A percentile compares a stretch with the other conserved stretches of the same genome.
Evolutionary conservation across 2,329 filamentous ascomycete genomes (phyloP).

Genomic region (Capronia epimyces): DNA sequence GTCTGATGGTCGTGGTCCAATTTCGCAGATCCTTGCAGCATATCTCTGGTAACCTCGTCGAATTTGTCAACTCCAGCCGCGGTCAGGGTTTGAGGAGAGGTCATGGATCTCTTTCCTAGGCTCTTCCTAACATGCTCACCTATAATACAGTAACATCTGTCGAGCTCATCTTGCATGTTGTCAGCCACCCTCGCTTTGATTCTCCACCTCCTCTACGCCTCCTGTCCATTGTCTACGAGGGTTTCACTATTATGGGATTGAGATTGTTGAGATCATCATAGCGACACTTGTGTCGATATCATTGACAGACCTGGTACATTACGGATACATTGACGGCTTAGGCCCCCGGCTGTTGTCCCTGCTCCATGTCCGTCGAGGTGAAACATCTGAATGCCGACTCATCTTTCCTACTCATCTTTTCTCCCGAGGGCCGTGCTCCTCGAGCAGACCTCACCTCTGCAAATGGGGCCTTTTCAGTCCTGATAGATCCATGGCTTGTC

Average conservation of each 20-base stretch:
- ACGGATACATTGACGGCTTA: neutral
- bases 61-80: neutral
- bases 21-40: neutral
- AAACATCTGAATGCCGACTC: constrained; percentile 32
- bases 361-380: constrained; percentile 22
- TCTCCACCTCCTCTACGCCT: too few relatives aligned
- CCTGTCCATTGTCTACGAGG: too few relatives aligned
- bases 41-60: neutral
- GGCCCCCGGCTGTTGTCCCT: neutral
- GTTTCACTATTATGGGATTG: too few relatives aligned
- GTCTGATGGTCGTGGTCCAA: neutral
- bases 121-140: too few relatives aligned
- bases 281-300: too few relatives aligned
- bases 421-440: constrained; percentile 16
- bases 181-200: too few relatives aligned
- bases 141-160: too few relatives aligned
- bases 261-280: too few relatives aligned
- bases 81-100: too few relatives aligned
- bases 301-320: too few relatives aligned
- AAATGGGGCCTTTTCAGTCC: constrained; percentile 51
- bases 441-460: constrained; percentile 14
- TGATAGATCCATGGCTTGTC: constrained; percentile 67
- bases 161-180: too few relatives aligned
- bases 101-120: too few relatives aligned
- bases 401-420: constrained; percentile 34